phyloP scores from a whole-genome alignment of 78 protist genomes.

The Bigelowiella natans region DNA sequence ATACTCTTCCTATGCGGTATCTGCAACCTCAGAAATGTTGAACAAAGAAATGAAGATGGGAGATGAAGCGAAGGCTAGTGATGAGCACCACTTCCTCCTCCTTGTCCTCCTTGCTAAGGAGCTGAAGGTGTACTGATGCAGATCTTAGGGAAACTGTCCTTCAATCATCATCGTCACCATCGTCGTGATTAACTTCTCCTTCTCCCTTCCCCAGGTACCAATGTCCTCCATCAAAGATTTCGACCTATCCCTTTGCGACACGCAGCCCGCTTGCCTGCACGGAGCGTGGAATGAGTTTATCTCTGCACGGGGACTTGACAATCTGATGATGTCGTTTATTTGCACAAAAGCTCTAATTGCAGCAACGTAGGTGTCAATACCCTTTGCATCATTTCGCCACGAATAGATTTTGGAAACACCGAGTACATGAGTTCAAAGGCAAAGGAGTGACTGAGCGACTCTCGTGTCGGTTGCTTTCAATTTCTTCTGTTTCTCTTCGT shows the following conservation, averaged over 20 bases:
- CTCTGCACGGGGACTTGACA: slow-evolving; percentile 77
- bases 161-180: too few species aligned
- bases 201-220: not conserved
- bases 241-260: slow-evolving; percentile 70
- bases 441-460: too few species aligned
- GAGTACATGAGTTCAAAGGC: too few species aligned
- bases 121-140: slow-evolving; percentile 19
- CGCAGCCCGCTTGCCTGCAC: slow-evolving; percentile 67
- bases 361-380: not conserved
- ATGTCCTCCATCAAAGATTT: slow-evolving; percentile 55
- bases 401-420: too few species aligned
- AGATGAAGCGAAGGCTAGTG: not conserved
- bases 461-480: too few species aligned
- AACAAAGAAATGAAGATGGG: too few species aligned
- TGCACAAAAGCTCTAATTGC: not conserved
- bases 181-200: too few species aligned
- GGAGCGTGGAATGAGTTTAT: slow-evolving; percentile 73
- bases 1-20: too few species aligned
- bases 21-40: too few species aligned
- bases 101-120: slow-evolving; percentile 48
- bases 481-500: too few species aligned
- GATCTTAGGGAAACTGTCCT: not conserved
- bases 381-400: too few species aligned
- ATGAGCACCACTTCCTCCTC: slow-evolving; percentile 49
- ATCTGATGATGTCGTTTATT: slow-evolving; percentile 56